These are phyloP conservation scores for Citrus unshiu DNA, from an alignment of 345 rosid genomes.

Conservation along the genomic window DNA sequence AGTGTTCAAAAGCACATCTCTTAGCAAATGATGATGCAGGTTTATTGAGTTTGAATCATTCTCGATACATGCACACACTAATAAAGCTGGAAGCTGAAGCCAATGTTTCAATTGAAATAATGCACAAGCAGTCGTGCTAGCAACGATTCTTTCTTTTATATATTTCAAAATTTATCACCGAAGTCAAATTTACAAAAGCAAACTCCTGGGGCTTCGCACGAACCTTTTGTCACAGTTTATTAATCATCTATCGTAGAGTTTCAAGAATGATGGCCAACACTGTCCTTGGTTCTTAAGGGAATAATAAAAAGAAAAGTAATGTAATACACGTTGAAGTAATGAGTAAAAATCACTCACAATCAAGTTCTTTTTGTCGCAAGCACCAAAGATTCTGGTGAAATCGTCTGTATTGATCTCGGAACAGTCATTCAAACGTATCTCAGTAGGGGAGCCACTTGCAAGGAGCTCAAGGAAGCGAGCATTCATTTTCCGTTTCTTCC, in stretches of 20 bases:
- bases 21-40: not conserved
- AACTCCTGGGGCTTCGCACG: not conserved
- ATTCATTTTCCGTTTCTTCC: slow-evolving; percentile 25
- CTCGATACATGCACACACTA: not conserved
- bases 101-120: not conserved
- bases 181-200: not conserved
- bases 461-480: slow-evolving; percentile 36
- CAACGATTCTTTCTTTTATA: not conserved
- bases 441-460: slow-evolving; percentile 31
- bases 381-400: slow-evolving; percentile 28
- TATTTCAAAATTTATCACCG: not conserved
- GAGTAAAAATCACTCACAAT: slow-evolving; percentile 21
- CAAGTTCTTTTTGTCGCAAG: slow-evolving; percentile 26
- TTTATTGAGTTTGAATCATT: not conserved
- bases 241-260: not conserved
- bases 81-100: not conserved
- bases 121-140: not conserved
- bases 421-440: slow-evolving; percentile 29
- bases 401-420: slow-evolving; percentile 28
- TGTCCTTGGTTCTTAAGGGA: not conserved
- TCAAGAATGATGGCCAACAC: not conserved
- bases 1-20: not conserved
- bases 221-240: not conserved
- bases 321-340: not conserved
- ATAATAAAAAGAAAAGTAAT: not conserved